Base-by-base conservation (phyloP, 305 asterid genomes). In the Fraxinus angustifolia region DNA sequence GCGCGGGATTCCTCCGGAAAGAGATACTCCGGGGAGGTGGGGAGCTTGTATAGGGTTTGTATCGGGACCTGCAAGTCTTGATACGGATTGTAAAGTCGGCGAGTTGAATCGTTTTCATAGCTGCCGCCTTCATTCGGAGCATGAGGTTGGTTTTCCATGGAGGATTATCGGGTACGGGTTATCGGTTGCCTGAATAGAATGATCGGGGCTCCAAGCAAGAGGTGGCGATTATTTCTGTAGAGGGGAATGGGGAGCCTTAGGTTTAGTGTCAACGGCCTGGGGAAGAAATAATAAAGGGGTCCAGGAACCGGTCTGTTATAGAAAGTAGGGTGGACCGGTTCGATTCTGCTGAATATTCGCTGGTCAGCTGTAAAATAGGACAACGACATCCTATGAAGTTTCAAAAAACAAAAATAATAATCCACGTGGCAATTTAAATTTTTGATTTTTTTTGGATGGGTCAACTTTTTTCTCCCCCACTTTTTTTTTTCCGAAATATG, bases 11-110 rank as follows among this genome's bases (percentile, higher is more conserved):
- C 98, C 40, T 96, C 98, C 76, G 86, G 90, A 85, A 96, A 96
- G 16, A 96, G 97, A 82, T 82, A 96, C 75, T 96, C 98, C 3
- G 97, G 98, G 6, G 97, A 77, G 56, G 97, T 84, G 19, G 99
- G 98, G 50, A 94, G 91, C 77, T 91, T 85, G 92, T 93, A 96
- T 1, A 91, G 73, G 67, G 93, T 85, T 85, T 87, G 87, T 0
- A 85, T 62, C 3, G 99, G 97, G 83, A 90, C 79, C 77, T 90
- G 82, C 79, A 94, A 83, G 82, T 94, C 95, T 72, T 92, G 96
- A 87, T 94, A 96, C 1, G 98, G 99, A 85, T 90, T 94, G 93
- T 96, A 94, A 56, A 94, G 91, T 26, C 94, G 97, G 62, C 88
- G 93, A 78, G 84, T 88, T 68, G 90, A 85, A 77, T 74, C 77